These are phyloP conservation scores for Penicillium argentinense DNA, from an alignment of 495 filamentous ascomycete genomes.

Conservation along the genomic window DNA sequence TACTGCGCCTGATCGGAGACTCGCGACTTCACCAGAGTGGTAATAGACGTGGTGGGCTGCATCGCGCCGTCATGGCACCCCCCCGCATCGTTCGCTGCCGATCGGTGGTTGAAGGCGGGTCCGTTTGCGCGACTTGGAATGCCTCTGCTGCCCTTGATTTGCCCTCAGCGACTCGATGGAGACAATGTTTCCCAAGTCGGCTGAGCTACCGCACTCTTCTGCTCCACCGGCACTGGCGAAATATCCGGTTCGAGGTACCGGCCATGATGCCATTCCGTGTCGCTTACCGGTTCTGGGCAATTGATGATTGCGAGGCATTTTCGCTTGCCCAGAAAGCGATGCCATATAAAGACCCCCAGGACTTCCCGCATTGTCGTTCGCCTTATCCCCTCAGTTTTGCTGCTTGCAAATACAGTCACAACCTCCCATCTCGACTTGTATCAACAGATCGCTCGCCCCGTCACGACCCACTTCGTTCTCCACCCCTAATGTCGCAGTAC, in stretches of 20 bases:
- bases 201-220: background rate
- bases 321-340: background rate
- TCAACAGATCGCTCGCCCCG: conserved; percentile 1
- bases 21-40: too few relatives aligned
- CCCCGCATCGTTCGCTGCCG: conserved; percentile 2
- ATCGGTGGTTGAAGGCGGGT: conserved; percentile 2
- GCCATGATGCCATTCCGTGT: conserved; percentile 10
- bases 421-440: conserved; percentile 3
- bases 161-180: background rate
- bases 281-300: conserved; percentile 1
- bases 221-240: background rate
- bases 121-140: background rate
- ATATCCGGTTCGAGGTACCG: conserved; percentile 2
- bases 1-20: too few relatives aligned
- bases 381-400: too few relatives aligned
- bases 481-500: conserved; percentile 25
- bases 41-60: too few relatives aligned
- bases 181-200: background rate
- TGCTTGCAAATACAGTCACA: too few relatives aligned
- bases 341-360: background rate
- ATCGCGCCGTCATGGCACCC: background rate
- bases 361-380: background rate
- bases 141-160: background rate
- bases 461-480: conserved; percentile 3
- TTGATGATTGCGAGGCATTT: conserved; percentile 1